Evolutionary conservation across 2,329 filamentous ascomycete species (phyloP).

Genomic region (Stagonosporopsis chrysanthemi): DNA sequence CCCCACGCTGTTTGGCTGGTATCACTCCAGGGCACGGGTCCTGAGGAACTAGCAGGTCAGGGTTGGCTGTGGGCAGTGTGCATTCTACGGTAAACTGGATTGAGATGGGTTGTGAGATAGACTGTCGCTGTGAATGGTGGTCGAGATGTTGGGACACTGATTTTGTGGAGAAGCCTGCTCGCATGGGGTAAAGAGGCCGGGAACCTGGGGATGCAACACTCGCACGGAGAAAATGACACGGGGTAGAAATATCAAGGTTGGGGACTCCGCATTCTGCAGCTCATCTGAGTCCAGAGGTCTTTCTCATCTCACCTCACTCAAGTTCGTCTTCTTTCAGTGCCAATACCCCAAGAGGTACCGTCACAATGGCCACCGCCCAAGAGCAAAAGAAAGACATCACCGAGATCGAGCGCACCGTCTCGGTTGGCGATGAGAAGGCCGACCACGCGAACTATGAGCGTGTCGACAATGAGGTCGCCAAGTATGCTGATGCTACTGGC

Average conservation of each 20-base stretch:
- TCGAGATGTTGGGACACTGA: slow-evolving; percentile 24
- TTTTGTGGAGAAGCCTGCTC: slow-evolving; percentile 32
- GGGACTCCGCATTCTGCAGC: slow-evolving; percentile 24
- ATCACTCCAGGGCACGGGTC: slow-evolving; percentile 19
- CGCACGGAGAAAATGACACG: slow-evolving; percentile 27
- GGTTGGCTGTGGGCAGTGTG: background rate
- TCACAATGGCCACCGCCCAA: slow-evolving; percentile 31
- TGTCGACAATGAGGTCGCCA: slow-evolving; percentile 74
- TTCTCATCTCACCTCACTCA: slow-evolving; percentile 13
- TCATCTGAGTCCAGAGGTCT: slow-evolving; percentile 29
- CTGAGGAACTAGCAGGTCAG: slow-evolving; percentile 24
- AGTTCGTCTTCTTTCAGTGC: slow-evolving; percentile 19
- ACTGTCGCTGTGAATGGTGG: slow-evolving; percentile 13
- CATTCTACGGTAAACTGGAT: slow-evolving; percentile 22
- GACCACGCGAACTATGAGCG: slow-evolving; percentile 65
- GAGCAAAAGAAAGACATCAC: slow-evolving; percentile 45
- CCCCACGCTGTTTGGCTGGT: slow-evolving; percentile 28
- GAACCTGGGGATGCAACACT: slow-evolving; percentile 25
- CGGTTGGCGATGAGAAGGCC: slow-evolving; percentile 55
- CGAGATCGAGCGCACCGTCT: slow-evolving; percentile 60
- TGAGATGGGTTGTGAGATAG: slow-evolving; percentile 15
- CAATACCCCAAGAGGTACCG: slow-evolving; percentile 19
- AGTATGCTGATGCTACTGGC: slow-evolving; percentile 66
- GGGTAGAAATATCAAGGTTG: slow-evolving; percentile 35
- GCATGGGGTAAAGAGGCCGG: slow-evolving; percentile 31